Evolutionary conservation across 2,329 filamentous ascomycete genomes (phyloP), one percentile per base, ranked within the genome.

Genomic region (Dothidotthia symphoricarpi): DNA sequence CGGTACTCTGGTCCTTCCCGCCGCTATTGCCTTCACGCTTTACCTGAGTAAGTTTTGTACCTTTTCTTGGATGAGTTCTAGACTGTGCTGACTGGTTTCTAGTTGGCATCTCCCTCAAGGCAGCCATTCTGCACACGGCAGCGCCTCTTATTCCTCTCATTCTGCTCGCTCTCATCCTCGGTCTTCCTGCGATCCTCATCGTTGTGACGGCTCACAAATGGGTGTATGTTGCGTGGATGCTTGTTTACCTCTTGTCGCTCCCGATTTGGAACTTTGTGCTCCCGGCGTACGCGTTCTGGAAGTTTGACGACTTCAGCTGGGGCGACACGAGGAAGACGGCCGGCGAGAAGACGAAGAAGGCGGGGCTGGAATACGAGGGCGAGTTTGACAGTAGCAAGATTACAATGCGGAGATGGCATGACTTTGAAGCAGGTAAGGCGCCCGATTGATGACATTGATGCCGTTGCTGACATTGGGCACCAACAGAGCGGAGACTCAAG

Each of bases 221-320:
- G 78, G 85, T 87, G 1, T 98, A 98, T 62, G 83, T 98, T 28
- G 70, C 86, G 28, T 98, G 93, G 93, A 97, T 98, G 93, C 65
- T 93, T 28, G 93, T 97, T 68, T 98, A 98, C 68, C 80, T 98
- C 13, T 36, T 90, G 30, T 95, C 93, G 1, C 81, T 98, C 1
- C 94, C 94, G 0, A 79, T 98, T 41, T 98, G 93, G 93, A 98
- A 98, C 69, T 95, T 98, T 66, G 77, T 98, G 25, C 81, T 98
- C 7, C 93, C 93, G 0, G 81, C 81, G 6, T 98, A 98, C 64
- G 86, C 93, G 3, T 98, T 91, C 75, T 98, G 93, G 93, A 97
- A 98, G 72, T 98, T 98, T 66, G 93, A 98, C 66, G 93, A 98
- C 73, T 98, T 98, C 75, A 95, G 87, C 40, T 98, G 93, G 93